These are phyloP conservation scores for Cytospora schulzeri DNA, from an alignment of 2,329 filamentous ascomycete species.

Conservation along the genomic window DNA sequence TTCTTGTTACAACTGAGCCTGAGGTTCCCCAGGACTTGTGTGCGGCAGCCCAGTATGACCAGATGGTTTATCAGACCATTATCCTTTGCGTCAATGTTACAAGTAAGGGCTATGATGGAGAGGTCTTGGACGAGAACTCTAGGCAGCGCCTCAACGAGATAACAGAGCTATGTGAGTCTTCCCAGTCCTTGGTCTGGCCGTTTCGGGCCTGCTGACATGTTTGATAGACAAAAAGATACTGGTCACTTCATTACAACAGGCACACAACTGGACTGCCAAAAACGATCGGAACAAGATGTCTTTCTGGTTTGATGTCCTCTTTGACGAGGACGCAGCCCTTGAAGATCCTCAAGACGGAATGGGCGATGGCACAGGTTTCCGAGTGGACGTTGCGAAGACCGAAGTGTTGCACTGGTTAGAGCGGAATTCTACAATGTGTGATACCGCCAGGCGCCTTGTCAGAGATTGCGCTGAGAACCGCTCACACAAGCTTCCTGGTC, in stretches of 20 bases:
- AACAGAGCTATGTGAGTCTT: constrained; percentile 61
- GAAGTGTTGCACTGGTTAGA: constrained; percentile 66
- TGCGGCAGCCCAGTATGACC: constrained; percentile 64
- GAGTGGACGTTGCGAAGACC: constrained; percentile 58
- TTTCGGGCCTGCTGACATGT: constrained; percentile 29
- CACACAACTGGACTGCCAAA: constrained; percentile 70
- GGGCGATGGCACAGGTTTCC: constrained; percentile 55
- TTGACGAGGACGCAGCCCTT: constrained; percentile 55
- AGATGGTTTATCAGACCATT: constrained; percentile 67
- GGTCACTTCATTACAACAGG: constrained; percentile 66
- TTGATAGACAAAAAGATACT: constrained; percentile 64
- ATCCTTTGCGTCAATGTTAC: constrained; percentile 68
- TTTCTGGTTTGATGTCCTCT: constrained; percentile 68
- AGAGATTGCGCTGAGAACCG: constrained; percentile 56
- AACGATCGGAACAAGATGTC: constrained; percentile 71
- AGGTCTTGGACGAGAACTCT: constrained; percentile 61
- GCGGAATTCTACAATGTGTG: constrained; percentile 61
- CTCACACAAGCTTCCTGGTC: constrained; percentile 51
- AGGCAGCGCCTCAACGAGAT: constrained; percentile 62
- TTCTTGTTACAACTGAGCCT: constrained; percentile 65
- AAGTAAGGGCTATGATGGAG: constrained; percentile 67
- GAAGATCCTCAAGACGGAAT: constrained; percentile 54
- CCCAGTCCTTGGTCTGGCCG: neutral
- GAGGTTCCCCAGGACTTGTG: constrained; percentile 68
- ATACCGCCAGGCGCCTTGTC: constrained; percentile 56